Percentiles rank a stretch among this genome's conserved stretches.
Evolutionary conservation across 306 rosid species (phyloP).

Genomic region (Ormosia semicastrata): DNA sequence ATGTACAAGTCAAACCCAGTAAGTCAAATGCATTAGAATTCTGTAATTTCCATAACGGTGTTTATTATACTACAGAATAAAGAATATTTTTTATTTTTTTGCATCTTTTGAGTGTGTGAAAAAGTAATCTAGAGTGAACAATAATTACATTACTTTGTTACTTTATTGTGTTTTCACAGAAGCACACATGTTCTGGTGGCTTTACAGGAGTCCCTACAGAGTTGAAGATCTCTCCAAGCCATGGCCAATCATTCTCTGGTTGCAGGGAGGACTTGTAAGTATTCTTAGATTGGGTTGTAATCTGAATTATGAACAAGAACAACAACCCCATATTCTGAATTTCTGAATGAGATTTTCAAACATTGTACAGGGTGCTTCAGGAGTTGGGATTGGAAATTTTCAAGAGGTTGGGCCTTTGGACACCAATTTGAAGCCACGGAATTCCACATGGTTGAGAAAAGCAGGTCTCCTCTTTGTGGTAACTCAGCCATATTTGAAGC

Average conservation of each 20-base stretch:
- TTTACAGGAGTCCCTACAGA: conserved; percentile 77
- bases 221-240: conserved; percentile 75
- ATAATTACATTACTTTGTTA: neutral
- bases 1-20: conserved; percentile 93
- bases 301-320: neutral
- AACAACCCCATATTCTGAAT: conserved; percentile 2
- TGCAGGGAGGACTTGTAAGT: conserved; percentile 98
- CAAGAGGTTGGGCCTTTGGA: conserved; percentile 82
- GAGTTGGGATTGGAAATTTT: conserved; percentile 89
- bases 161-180: conserved; percentile 43
- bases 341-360: neutral
- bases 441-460: conserved; percentile 73
- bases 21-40: conserved; percentile 33
- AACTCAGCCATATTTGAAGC: neutral
- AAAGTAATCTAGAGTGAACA: neutral
- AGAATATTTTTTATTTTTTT: neutral
- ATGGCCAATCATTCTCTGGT: conserved; percentile 95
- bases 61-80: neutral
- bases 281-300: neutral
- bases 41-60: neutral
- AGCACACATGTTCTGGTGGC: conserved; percentile 99
- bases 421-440: conserved; percentile 60
- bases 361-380: conserved; percentile 70
- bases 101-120: neutral
- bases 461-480: conserved; percentile 83